Base-by-base conservation (phyloP, 1,284 basidiomycete genomes). In the Leucoagaricus sp. region DNA sequence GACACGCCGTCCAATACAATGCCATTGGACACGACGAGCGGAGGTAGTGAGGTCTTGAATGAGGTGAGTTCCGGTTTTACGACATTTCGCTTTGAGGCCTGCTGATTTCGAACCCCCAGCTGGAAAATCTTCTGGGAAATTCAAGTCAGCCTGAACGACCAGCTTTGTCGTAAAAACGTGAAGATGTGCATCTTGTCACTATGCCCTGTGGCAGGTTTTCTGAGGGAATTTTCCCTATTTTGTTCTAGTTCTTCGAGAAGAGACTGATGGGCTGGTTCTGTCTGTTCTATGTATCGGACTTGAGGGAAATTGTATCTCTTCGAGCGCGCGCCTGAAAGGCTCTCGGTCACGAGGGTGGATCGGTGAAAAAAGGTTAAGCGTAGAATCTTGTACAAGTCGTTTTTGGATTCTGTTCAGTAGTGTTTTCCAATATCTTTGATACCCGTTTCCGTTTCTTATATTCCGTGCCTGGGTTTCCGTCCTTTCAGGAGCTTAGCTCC, bases 91-190 rank as follows among this genome's bases (percentile, higher is more conserved):
- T n/a, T n/a, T 17, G 13, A 19, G 3, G n/a, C 26, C 13, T 13
- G 28, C 5, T 21, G 33, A 17, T 46, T 44, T 36, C 19, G 23
- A n/a, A 7, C 19, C 10, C 7, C 17, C 26, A 57, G 55, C 42
- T 57, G 12, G 42, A 57, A 17, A 46, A 33, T n/a, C 41, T 57
- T n/a, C 29, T 57, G 44, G 55, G 57, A 47, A 54, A 49, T 41
- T 57, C 55, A n/a, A 55, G 51, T 21, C 45, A 40, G 17, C 34
- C 50, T 29, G 49, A 69, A 8, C 68, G 59, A 3, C 68, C 55
- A 2, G 58, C 53, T 15, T 59, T 55, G 29, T 71, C 57, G 8
- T 57, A 51, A 8, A 29, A 4, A 33, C 70, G 64, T 33, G 26
- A 33, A 48, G 47, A 36, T 9, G 28, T 17, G n/a, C n/a, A n/a